Evolutionary conservation across 2,329 filamentous ascomycete genomes (phyloP), one percentile per base, ranked within the genome.

Genomic region (Calonectria hongkongensis): DNA sequence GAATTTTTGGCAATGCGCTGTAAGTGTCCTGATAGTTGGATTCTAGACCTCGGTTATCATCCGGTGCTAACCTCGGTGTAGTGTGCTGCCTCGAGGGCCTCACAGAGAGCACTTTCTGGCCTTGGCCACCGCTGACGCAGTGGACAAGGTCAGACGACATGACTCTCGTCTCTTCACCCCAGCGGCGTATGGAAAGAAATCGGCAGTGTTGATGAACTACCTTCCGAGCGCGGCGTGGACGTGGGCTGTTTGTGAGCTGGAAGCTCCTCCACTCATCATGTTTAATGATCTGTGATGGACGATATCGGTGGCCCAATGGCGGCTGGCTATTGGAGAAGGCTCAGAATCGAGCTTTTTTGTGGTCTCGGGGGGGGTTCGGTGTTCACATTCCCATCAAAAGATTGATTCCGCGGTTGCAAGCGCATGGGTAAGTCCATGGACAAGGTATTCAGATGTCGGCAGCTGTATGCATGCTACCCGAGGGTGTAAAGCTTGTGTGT

Each of bases 1-100:
- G 92, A 0, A 90, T 93, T 33, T 87, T 90, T 16, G 91, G 92
- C 9, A 94, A 94, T 78, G 90, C 91, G 18, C 83, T 94, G 77
- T 90, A 87, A 70, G 85, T 90, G 39, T 43, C 36, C 51, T n/a
- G 45, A 41, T 74, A 47, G 47, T 41, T 45, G 36, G 36, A n/a
- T 41, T 27, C 51, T 43, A 58, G 63, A 66, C 68, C 77, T 78
- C 65, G 73, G 73, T 36, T 74, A 70, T 74, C 33, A 18, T 30
- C 13, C 4, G n/a, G 54, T 66, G 68, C 72, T 80, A 72, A 79
- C 72, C 62, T 73, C 45, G 70, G 45, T 66, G 62, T 71, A 84
- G 82, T 63, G 79, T 80, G 9, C 79, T 85, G 15, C 80, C 82
- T 27, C 74, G 66, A 30, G 84, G 84, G 36, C 73, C 79, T 13